Evolutionary conservation across 164 flowering plant species (phyloP), one percentile per base, ranked within the genome.

Genomic region (Tetracentron sinense): DNA sequence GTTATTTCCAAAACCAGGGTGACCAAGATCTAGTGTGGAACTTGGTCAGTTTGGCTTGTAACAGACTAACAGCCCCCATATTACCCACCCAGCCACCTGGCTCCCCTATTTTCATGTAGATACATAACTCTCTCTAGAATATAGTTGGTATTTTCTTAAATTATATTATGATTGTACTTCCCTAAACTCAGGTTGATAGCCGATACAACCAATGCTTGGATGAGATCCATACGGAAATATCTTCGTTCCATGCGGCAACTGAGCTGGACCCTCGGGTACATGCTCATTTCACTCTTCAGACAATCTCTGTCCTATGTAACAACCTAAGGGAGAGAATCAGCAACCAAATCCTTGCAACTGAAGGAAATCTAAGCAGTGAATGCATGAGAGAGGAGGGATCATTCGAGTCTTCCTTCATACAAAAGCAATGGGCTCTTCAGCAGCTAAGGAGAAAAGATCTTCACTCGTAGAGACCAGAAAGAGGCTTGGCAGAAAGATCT

Each of bases 401-500:
- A n/a, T n/a, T n/a, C n/a, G n/a, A n/a, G n/a, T n/a, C n/a, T n/a
- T n/a, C n/a, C n/a, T n/a, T n/a, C n/a, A n/a, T n/a, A n/a, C n/a
- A n/a, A n/a, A n/a, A n/a, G n/a, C n/a, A n/a, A n/a, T n/a, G n/a
- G n/a, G n/a, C n/a, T n/a, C n/a, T n/a, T n/a, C n/a, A n/a, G n/a
- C n/a, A n/a, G n/a, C n/a, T n/a, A n/a, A n/a, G n/a, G n/a, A n/a
- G n/a, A n/a, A n/a, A n/a, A n/a, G n/a, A n/a, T n/a, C 84, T 83
- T 57, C 96, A 83, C 26, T 46, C 83, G 26, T 93, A 94, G 98
- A 85, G 86, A 63, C 97, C 97, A 0, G 97, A 93, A 63, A 78
- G 98, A 78, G 98, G 98, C 58, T 74, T 93, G 74, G 97, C 98
- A 0, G 98, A 93, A 69, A 86, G 77, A 78, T 89, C 97, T 30